Evolutionary conservation across 306 rosid genomes (phyloP).

Genomic region (Trifolium fragiferum): DNA sequence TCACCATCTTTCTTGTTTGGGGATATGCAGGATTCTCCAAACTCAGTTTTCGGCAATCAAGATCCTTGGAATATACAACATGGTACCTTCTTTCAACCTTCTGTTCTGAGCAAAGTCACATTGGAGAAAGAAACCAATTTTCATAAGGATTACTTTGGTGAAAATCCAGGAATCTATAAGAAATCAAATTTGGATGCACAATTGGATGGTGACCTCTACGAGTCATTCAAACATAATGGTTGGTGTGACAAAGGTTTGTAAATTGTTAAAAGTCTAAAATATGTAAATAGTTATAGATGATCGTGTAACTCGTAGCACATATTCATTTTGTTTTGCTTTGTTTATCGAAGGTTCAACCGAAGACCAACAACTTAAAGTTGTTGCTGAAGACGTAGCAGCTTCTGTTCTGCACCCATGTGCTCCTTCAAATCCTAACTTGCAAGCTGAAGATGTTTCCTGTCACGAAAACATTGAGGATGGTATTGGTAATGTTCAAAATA

Average conservation of each 20-base stretch:
- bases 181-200: constrained; percentile 52
- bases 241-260: constrained; percentile 59
- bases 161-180: constrained; percentile 46
- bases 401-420: constrained; percentile 67
- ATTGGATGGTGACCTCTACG: constrained; percentile 55
- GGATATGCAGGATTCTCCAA: constrained; percentile 63
- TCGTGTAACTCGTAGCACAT: constrained; percentile 22
- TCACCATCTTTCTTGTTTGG: constrained; percentile 53
- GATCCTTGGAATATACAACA: constrained; percentile 82
- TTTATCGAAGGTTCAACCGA: constrained; percentile 59
- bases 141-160: constrained; percentile 54
- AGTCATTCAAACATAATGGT: constrained; percentile 52
- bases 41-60: constrained; percentile 82
- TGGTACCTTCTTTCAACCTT: constrained; percentile 67
- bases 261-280: constrained; percentile 29
- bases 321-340: constrained; percentile 35
- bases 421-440: constrained; percentile 55
- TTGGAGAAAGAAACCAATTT: constrained; percentile 54
- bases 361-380: constrained; percentile 92
- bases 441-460: constrained; percentile 46
- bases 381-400: constrained; percentile 93
- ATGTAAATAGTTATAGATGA: constrained; percentile 18
- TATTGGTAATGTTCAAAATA: constrained; percentile 45
- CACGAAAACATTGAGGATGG: constrained; percentile 45
- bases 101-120: constrained; percentile 51